phyloP scores from a whole-genome alignment of 257 asterid species.

The Nicotiana noctiflora region DNA sequence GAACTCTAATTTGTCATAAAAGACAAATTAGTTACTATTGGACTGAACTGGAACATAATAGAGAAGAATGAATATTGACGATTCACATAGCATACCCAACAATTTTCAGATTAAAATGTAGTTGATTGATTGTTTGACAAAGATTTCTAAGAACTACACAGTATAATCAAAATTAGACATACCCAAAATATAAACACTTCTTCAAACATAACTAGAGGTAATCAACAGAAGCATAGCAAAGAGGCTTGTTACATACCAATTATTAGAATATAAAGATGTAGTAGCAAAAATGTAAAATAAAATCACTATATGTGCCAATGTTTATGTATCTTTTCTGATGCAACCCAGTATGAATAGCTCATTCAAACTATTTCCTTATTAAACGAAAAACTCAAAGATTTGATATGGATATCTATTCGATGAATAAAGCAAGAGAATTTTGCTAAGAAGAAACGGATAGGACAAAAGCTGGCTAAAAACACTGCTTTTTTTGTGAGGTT shows the following conservation, averaged over 20 bases:
- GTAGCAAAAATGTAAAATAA: background rate
- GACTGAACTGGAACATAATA: background rate
- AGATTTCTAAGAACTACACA: background rate
- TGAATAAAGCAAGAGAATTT: background rate
- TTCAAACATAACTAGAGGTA: background rate
- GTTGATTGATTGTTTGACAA: background rate
- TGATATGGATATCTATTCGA: background rate
- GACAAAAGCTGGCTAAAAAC: background rate
- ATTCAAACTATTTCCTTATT: background rate
- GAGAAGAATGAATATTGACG: background rate
- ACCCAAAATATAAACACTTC: background rate
- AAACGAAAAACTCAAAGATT: background rate
- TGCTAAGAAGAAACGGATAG: background rate
- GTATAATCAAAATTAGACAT: background rate
- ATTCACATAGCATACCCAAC: background rate
- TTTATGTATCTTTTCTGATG: background rate
- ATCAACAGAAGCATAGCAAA: background rate
- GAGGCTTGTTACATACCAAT: background rate
- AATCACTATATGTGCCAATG: background rate
- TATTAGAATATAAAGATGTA: background rate
- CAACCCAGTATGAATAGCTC: background rate
- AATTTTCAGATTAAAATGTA: background rate
- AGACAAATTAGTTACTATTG: background rate
- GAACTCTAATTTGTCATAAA: constrained; percentile 3
- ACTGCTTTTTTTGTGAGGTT: background rate